phyloP scores from a whole-genome alignment of 768 basidiomycete species.

The Amyloporia xantha region DNA sequence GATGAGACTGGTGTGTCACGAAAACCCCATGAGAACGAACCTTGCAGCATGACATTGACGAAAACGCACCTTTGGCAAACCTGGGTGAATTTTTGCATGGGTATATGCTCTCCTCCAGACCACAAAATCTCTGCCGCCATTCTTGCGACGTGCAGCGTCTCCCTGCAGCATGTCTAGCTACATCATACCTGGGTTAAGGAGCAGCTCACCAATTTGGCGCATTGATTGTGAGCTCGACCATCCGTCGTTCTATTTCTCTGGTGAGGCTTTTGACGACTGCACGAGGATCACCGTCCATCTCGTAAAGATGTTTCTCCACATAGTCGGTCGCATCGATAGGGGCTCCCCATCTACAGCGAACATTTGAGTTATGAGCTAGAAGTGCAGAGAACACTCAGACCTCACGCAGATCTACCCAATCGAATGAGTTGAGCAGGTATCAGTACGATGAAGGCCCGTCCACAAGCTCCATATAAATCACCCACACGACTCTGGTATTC shows the following conservation, averaged over 20 bases:
- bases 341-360: constrained; percentile 57
- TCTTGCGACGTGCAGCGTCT: constrained; percentile 76
- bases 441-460: too few species aligned
- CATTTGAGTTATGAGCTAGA: neutral
- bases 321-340: constrained; percentile 73
- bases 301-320: constrained; percentile 59
- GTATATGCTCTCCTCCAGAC: constrained; percentile 58
- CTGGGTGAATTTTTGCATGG: constrained; percentile 67
- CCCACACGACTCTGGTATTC: constrained; percentile 88
- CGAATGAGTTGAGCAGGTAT: neutral
- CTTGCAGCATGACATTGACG: neutral
- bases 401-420: constrained; percentile 53
- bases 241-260: constrained; percentile 56
- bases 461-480: constrained; percentile 2
- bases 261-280: constrained; percentile 81
- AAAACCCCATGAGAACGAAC: neutral
- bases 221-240: constrained; percentile 78
- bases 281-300: constrained; percentile 41
- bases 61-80: constrained; percentile 81
- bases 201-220: constrained; percentile 81
- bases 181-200: neutral
- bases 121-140: constrained; percentile 89
- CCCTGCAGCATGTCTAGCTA: too few species aligned
- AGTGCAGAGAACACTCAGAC: constrained; percentile 5
- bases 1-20: constrained; percentile 49